These are phyloP conservation scores for Umbelopsis sp. DNA, from an alignment of 192 early-diverging fungal genomes.

Conservation along the genomic window DNA sequence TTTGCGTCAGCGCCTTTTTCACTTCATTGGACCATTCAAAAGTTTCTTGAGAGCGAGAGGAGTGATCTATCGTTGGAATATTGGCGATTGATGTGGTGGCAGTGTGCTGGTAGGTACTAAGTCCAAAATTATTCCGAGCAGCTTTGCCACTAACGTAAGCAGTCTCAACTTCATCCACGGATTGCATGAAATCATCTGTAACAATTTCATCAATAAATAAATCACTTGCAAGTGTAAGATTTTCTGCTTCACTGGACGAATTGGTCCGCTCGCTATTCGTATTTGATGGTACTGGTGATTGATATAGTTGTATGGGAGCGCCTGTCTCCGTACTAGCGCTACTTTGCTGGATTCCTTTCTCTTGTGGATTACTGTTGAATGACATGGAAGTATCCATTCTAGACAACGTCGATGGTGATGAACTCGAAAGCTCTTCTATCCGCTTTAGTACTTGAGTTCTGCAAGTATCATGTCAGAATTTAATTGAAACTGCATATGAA, in stretches of 20 bases:
- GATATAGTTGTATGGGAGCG: no score
- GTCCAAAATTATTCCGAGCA: not conserved
- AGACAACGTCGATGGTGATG: no score
- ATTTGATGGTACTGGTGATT: not conserved
- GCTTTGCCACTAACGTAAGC: not conserved
- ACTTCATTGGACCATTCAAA: constrained; percentile 79
- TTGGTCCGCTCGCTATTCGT: not conserved
- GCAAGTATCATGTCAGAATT: not conserved
- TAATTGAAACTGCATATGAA: not conserved
- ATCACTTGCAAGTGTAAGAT: not conserved
- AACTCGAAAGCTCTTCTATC: constrained; percentile 1
- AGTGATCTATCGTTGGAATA: not conserved
- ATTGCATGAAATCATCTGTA: constrained; percentile 11
- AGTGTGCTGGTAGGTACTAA: not conserved
- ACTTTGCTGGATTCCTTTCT: not conserved
- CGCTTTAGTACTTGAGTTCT: not conserved
- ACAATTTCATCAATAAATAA: constrained; percentile 1
- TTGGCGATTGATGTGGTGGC: not conserved
- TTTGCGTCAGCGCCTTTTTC: constrained; percentile 60
- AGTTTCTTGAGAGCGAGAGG: constrained; percentile 4
- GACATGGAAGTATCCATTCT: no score
- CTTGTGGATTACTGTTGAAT: not conserved
- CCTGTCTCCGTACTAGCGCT: not conserved
- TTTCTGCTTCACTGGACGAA: not conserved
- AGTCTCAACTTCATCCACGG: constrained; percentile 3